Evolutionary conservation across 2,329 filamentous ascomycete genomes (phyloP).

Genomic region (Colletotrichum sublineola): DNA sequence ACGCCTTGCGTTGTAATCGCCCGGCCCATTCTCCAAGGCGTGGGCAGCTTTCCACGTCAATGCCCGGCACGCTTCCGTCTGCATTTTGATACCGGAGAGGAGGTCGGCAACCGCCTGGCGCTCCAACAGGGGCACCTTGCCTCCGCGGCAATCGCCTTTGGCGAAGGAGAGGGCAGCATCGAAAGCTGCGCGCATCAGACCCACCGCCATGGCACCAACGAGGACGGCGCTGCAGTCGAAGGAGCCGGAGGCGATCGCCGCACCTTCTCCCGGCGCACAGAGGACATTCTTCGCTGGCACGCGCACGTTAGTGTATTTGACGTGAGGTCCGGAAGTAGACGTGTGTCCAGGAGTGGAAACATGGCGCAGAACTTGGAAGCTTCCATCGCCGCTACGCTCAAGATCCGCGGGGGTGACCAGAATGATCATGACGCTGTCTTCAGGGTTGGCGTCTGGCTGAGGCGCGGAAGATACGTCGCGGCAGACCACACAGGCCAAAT

Average conservation of each 20-base stretch:
- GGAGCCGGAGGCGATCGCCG: constrained; percentile 55
- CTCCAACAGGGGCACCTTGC: constrained; percentile 59
- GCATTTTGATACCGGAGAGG: constrained; percentile 65
- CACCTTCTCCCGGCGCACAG: constrained; percentile 53
- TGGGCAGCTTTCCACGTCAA: constrained; percentile 66
- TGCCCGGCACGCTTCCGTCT: constrained; percentile 61
- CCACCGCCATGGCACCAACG: constrained; percentile 67
- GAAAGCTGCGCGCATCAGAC: constrained; percentile 66
- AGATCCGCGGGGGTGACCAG: constrained; percentile 63
- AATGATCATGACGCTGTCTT: constrained; percentile 59
- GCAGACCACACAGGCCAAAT: constrained; percentile 66
- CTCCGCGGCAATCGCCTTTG: constrained; percentile 60
- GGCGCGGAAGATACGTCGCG: constrained; percentile 51
- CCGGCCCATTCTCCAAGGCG: constrained; percentile 57
- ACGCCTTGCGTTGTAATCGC: constrained; percentile 54
- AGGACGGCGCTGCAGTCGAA: constrained; percentile 62
- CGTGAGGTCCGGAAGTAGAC: constrained; percentile 63
- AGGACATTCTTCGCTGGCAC: constrained; percentile 63
- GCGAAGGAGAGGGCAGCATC: constrained; percentile 65
- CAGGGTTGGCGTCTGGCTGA: constrained; percentile 44
- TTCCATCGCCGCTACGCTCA: constrained; percentile 55
- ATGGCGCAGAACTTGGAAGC: constrained; percentile 62
- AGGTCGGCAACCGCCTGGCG: constrained; percentile 66
- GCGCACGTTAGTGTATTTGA: constrained; percentile 61
- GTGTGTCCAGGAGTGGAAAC: constrained; percentile 60